Percentiles rank a stretch among this genome's conserved stretches.
phyloP scores from a whole-genome alignment of 108 stramenopile genomes.

The Chaetoceros muelleri region DNA sequence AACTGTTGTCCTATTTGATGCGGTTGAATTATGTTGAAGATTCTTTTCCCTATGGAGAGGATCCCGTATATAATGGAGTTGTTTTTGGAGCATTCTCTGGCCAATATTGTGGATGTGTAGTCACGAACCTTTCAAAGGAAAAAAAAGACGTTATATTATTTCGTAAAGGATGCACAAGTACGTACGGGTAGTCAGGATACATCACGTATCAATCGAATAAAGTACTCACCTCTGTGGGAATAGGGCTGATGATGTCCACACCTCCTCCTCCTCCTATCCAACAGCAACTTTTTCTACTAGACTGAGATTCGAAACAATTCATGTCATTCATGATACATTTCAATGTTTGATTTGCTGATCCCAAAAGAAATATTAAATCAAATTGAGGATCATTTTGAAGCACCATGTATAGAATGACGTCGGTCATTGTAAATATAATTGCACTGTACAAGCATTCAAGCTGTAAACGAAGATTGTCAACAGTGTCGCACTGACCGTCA shows the following conservation, averaged over 20 bases:
- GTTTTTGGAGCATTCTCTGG: constrained; percentile 9
- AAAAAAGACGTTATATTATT: too few species aligned
- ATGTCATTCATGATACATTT: constrained; percentile 10
- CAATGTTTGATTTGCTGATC: constrained; percentile 23
- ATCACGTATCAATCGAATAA: too few species aligned
- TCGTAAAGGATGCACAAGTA: too few species aligned
- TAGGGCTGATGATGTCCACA: constrained; percentile 49
- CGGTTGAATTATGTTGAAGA: constrained; percentile 58
- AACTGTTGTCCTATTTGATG: constrained; percentile 44
- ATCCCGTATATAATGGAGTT: constrained; percentile 45
- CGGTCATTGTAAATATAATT: constrained; percentile 54
- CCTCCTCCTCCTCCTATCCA: constrained; percentile 38
- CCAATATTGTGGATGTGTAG: constrained; percentile 27
- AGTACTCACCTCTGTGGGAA: constrained; percentile 48
- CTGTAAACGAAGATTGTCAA: constrained; percentile 47
- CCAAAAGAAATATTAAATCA: constrained; percentile 49
- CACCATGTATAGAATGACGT: constrained; percentile 52
- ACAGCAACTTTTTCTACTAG: constrained; percentile 25
- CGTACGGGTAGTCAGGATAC: too few species aligned
- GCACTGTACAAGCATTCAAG: constrained; percentile 66
- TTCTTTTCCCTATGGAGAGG: constrained; percentile 33
- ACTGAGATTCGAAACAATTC: constrained; percentile 12
- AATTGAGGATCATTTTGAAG: constrained; percentile 33
- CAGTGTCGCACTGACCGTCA: constrained; percentile 15
- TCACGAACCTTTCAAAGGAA: too few species aligned